A percentile compares a stretch with the other conserved stretches of the same genome.
Conservation (phyloP, 2,329 filamentous ascomycete species). For the Ceratocystis huliohia region DNA sequence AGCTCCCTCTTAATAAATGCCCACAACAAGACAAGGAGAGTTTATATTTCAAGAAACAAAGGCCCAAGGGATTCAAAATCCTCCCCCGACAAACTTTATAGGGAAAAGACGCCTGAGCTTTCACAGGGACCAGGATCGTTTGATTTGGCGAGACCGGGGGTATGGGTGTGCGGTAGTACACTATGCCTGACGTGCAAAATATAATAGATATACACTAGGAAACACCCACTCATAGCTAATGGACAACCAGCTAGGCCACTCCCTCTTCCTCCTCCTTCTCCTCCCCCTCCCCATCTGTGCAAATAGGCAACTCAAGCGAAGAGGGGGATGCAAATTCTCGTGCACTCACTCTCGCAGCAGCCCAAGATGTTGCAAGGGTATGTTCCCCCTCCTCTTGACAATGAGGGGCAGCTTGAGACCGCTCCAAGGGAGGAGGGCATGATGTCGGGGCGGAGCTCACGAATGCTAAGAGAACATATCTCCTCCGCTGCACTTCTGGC, state of each 20-base stretch:
- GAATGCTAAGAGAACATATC: neutral
- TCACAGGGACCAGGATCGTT: neutral
- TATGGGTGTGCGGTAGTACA: neutral
- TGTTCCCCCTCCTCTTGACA: neutral
- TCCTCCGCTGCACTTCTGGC: neutral
- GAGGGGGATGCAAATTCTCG: conserved; percentile 2
- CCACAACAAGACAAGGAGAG: conserved; percentile 1
- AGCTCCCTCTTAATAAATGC: neutral
- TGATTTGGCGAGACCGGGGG: neutral
- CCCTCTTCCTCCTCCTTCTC: neutral
- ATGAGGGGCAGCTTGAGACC: conserved; percentile 2
- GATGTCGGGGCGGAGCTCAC: neutral
- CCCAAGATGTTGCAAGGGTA: neutral
- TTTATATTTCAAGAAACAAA: conserved; percentile 13
- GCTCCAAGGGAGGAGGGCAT: neutral
- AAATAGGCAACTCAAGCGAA: conserved; percentile 1
- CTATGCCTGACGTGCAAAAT: neutral
- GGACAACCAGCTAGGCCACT: neutral
- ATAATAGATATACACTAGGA: neutral
- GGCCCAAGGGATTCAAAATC: neutral
- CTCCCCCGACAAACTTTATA: conserved; percentile 2
- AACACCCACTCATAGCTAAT: neutral
- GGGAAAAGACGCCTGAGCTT: neutral
- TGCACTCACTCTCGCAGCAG: neutral
- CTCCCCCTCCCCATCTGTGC: neutral